phyloP scores from a whole-genome alignment of 805 yeast genomes.

The Candida corydali region DNA sequence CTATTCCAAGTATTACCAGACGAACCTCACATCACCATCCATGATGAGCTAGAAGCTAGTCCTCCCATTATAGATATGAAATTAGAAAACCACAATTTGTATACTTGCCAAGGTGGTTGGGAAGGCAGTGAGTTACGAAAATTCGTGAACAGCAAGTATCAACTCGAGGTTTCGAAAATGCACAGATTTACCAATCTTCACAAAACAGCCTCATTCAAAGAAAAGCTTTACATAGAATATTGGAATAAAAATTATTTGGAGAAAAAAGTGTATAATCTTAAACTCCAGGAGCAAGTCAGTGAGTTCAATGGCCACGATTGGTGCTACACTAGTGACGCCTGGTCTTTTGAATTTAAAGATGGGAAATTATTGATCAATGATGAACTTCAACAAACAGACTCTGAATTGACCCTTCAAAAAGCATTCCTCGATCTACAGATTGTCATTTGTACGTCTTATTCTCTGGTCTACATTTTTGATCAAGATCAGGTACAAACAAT shows the following conservation, averaged over 20 bases:
- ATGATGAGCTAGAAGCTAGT: slow-evolving; percentile 3
- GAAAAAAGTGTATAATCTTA: background rate
- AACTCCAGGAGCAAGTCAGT: background rate
- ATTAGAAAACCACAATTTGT: background rate
- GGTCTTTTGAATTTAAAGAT: background rate
- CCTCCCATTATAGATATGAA: slow-evolving; percentile 9
- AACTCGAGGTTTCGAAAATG: background rate
- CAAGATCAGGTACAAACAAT: background rate
- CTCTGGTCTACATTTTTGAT: background rate
- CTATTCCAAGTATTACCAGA: slow-evolving; percentile 5
- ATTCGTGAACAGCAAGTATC: background rate
- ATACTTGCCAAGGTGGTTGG: slow-evolving; percentile 10
- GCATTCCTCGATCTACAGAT: background rate
- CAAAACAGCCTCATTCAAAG: background rate
- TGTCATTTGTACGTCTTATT: background rate
- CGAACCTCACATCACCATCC: slow-evolving; percentile 4
- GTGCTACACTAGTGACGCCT: background rate
- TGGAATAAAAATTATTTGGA: background rate
- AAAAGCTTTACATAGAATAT: background rate
- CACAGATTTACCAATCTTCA: background rate
- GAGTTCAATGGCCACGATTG: background rate
- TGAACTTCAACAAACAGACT: background rate
- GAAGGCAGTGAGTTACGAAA: slow-evolving; percentile 9
- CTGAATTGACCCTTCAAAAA: background rate
- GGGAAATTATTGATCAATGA: background rate